A percentile compares a stretch with the other conserved stretches of the same genome.
Evolutionary conservation across 2,329 filamentous ascomycete species (phyloP).

Genomic region (Alternaria consortialis): DNA sequence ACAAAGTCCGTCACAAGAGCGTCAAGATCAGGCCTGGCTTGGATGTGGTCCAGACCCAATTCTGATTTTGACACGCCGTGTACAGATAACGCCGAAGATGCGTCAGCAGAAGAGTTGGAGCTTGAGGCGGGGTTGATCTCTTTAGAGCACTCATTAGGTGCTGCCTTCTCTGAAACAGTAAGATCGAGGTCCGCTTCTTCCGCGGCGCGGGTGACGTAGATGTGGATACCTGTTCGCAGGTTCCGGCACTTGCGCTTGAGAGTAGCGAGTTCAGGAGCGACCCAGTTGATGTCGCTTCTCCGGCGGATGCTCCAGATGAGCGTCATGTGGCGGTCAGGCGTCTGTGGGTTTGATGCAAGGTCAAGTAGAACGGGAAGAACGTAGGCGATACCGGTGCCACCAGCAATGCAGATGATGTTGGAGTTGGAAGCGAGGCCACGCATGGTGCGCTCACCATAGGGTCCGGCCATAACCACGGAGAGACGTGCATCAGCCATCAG

Average conservation of each 20-base stretch:
- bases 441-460: slow-evolving; percentile 45
- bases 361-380: slow-evolving; percentile 48
- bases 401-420: slow-evolving; percentile 49
- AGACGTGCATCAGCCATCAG: slow-evolving; percentile 38
- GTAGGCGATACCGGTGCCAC: slow-evolving; percentile 51
- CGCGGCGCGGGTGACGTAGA: slow-evolving; percentile 44
- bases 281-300: slow-evolving; percentile 46
- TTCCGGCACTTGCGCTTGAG: slow-evolving; percentile 40
- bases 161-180: slow-evolving; percentile 30
- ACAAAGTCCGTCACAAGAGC: slow-evolving; percentile 36
- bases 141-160: slow-evolving; percentile 27
- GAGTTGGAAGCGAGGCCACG: slow-evolving; percentile 30
- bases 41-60: slow-evolving; percentile 35
- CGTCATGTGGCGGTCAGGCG: slow-evolving; percentile 38
- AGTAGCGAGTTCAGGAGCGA: slow-evolving; percentile 45
- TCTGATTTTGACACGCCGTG: slow-evolving; percentile 43
- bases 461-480: slow-evolving; percentile 46
- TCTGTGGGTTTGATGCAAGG: slow-evolving; percentile 35
- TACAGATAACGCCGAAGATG: slow-evolving; percentile 37
- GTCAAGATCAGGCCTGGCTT: slow-evolving; percentile 35
- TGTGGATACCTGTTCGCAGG: slow-evolving; percentile 40
- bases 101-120: slow-evolving; percentile 26
- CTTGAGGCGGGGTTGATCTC: slow-evolving; percentile 33
- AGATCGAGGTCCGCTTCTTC: slow-evolving; percentile 32
- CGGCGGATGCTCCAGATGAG: slow-evolving; percentile 50